These are phyloP conservation scores for Jatropha curcas DNA, from an alignment of 345 rosid species.

Conservation along the genomic window DNA sequence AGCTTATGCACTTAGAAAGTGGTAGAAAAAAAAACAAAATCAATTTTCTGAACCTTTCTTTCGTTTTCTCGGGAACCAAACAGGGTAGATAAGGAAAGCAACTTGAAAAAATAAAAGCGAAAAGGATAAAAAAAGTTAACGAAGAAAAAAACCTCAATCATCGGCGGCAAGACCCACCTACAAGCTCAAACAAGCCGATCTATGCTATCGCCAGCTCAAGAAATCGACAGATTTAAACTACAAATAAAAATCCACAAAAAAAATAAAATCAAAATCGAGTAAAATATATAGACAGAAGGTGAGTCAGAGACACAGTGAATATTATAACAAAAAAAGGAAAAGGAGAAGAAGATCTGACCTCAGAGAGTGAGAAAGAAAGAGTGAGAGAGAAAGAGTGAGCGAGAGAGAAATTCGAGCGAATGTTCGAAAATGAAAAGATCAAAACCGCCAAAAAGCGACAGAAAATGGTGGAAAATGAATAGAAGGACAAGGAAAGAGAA, in stretches of 20 bases:
- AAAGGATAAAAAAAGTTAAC: not conserved
- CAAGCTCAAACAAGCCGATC: slow-evolving; percentile 37
- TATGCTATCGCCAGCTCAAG: not conserved
- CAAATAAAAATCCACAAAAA: not conserved
- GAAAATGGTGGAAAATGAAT: slow-evolving; percentile 8
- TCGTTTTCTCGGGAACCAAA: slow-evolving; percentile 37
- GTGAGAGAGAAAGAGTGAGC: slow-evolving; percentile 11
- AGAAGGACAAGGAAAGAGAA: no score
- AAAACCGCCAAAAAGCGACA: slow-evolving; percentile 40
- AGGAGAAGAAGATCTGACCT: slow-evolving; percentile 12
- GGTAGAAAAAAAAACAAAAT: not conserved
- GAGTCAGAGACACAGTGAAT: not conserved
- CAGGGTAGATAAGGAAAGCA: slow-evolving; percentile 13
- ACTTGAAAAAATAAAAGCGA: not conserved
- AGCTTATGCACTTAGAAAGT: not conserved
- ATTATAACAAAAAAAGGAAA: not conserved
- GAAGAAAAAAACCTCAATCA: slow-evolving; percentile 33
- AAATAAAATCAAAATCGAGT: slow-evolving; percentile 7
- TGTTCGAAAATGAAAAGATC: slow-evolving; percentile 38
- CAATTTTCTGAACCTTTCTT: not conserved
- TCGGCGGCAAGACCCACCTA: slow-evolving; percentile 19
- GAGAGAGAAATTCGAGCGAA: slow-evolving; percentile 36
- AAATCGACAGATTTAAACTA: not conserved
- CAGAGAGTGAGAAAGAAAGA: slow-evolving; percentile 4
- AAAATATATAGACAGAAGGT: slow-evolving; percentile 3